Evolutionary conservation across 345 rosid genomes (phyloP).

Genomic region (Abelmoschus esculentus): DNA sequence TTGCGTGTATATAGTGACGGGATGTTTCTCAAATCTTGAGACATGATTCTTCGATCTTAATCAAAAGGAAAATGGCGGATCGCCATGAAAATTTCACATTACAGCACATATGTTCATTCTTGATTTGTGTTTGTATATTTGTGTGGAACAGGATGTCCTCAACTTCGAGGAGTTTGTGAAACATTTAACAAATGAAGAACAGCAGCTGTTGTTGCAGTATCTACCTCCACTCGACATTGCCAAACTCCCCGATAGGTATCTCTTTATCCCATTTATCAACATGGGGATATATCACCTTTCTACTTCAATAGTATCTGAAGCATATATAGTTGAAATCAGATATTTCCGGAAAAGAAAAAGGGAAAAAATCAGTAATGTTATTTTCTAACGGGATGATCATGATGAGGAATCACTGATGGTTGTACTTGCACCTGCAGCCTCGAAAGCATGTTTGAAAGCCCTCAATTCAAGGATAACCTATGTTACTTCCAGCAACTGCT

Average conservation of each 20-base stretch:
- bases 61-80: neutral
- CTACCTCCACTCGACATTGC: conserved; percentile 58
- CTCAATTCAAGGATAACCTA: conserved; percentile 76
- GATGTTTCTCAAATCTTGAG: neutral
- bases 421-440: too few relatives aligned
- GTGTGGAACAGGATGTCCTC: conserved; percentile 55
- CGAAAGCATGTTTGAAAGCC: conserved; percentile 66
- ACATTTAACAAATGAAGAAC: conserved; percentile 72
- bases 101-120: neutral
- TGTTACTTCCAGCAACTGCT: conserved; percentile 63
- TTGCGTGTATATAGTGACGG: neutral
- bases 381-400: neutral
- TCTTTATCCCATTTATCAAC: neutral
- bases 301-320: neutral
- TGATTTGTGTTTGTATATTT: neutral
- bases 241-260: conserved; percentile 56
- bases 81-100: neutral
- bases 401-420: neutral
- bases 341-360: neutral
- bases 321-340: neutral
- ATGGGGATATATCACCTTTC: neutral
- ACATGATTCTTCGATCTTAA: neutral
- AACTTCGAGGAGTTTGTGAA: conserved; percentile 66
- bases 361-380: neutral
- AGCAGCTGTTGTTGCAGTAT: conserved; percentile 60